Percentiles rank a stretch among this genome's conserved stretches.
phyloP scores from a whole-genome alignment of 2,329 filamentous ascomycete species.

The Trichoderma atroviride region DNA sequence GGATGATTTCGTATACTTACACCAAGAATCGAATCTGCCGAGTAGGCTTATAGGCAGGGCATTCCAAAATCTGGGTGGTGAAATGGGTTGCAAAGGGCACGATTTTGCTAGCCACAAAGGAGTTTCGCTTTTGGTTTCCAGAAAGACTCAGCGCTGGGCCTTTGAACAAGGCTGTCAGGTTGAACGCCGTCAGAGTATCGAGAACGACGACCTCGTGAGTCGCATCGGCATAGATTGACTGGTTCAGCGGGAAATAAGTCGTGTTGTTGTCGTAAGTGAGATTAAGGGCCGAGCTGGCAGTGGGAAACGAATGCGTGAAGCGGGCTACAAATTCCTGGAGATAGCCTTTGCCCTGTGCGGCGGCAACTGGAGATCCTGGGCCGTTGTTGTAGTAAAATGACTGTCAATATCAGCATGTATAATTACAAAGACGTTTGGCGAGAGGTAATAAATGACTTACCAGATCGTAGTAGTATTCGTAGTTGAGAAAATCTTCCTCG shows the following conservation, averaged over 20 bases:
- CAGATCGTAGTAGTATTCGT: background rate
- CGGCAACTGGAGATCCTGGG: background rate
- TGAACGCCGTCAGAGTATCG: background rate
- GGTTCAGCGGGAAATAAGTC: background rate
- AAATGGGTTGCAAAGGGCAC: conserved; percentile 5
- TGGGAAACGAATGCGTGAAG: background rate
- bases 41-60: background rate
- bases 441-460: background rate
- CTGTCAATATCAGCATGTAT: background rate
- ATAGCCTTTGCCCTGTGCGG: background rate
- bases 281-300: background rate
- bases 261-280: background rate
- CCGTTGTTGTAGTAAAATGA: background rate
- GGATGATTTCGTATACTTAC: background rate
- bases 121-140: background rate
- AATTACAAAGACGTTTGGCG: background rate
- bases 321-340: background rate
- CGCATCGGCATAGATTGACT: background rate
- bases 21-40: background rate
- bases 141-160: background rate
- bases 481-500: background rate
- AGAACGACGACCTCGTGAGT: background rate
- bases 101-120: background rate
- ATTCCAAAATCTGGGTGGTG: background rate
- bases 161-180: background rate